Base-by-base conservation (phyloP, 306 rosid genomes). In the Hylodesmum podocarpum region DNA sequence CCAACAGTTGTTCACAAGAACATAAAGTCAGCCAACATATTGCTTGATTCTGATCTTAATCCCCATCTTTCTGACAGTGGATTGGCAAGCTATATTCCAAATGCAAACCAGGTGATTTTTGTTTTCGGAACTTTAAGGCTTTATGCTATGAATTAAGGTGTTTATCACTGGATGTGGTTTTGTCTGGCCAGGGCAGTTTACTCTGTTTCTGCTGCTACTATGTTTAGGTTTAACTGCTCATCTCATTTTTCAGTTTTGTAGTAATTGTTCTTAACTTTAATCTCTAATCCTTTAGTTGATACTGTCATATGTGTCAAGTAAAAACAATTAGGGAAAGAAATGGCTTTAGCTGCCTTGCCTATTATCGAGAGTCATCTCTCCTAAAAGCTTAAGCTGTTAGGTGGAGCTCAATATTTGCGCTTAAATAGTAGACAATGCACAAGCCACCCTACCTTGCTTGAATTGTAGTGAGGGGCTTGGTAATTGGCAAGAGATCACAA, bases 11-110 rank as follows among this genome's bases (percentile, higher is more conserved):
- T 96, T 70, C 99, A 96, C 79, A 92, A 88, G 83, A 87, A 92
- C 77, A 90, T 96, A 12, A 92, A 92, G 84, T 87, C 99, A 39
- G 85, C 92, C 78, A 96, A 96, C 83, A 92, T 96, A 82, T 84
- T 92, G 53, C 88, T 96, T 75, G 99, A 91, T 86, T 76, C 80
- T 18, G 99, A 96, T 78, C 80, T 96, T 41, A 92, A 96, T 80
- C 99, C 99, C 44, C 99, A 96, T 82, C 88, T 96, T 65, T 92
- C 98, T 3, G 99, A 92, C 84, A 82, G 82, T 75, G 97, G 99
- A 76, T 75, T 96, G 70, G 82, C 85, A 18, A 88, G 91, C 90
- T 87, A 80, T 59, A 82, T 92, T 49, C 89, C 91, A 46, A 86
- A 87, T 84, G 89, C 90, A 19, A 81, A 91, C 68, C 86, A 89